These are phyloP conservation scores for Gomphus sp. DNA, from an alignment of 1,284 basidiomycete genomes.

Conservation along the genomic window DNA sequence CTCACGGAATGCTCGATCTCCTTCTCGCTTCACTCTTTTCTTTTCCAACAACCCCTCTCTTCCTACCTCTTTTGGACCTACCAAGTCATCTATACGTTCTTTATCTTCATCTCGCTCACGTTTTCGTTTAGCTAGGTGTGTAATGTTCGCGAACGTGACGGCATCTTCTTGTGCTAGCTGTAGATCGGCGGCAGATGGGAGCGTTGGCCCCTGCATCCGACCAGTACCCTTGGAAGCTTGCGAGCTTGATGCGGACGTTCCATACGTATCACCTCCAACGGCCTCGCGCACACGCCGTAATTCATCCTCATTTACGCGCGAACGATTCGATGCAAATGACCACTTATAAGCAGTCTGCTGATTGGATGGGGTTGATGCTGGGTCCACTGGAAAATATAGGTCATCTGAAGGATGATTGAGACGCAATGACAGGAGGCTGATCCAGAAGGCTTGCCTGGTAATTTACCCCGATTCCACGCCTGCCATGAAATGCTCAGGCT, in stretches of 20 bases:
- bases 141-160: constrained; percentile 37
- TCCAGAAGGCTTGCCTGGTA: constrained; percentile 38
- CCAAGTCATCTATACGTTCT: constrained; percentile 60
- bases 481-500: constrained; percentile 19
- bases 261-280: constrained; percentile 51
- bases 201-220: constrained; percentile 51
- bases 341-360: constrained; percentile 39
- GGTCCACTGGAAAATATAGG: constrained; percentile 50
- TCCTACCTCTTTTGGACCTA: constrained; percentile 65
- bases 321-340: constrained; percentile 41
- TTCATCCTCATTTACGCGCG: constrained; percentile 41
- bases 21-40: constrained; percentile 56
- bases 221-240: constrained; percentile 22
- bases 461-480: constrained; percentile 70
- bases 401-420: constrained; percentile 30
- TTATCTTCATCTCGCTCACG: constrained; percentile 56
- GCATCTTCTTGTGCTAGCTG: constrained; percentile 51
- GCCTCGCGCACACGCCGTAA: constrained; percentile 48
- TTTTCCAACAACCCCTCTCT: constrained; percentile 69
- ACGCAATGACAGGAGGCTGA: constrained; percentile 5
- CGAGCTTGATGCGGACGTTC: constrained; percentile 14
- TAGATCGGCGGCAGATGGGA: constrained; percentile 58
- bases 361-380: constrained; percentile 44
- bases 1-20: constrained; percentile 55
- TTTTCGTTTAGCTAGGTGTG: constrained; percentile 49